These are phyloP conservation scores for Calonectria crousiana DNA, from an alignment of 2,329 filamentous ascomycete species.

Conservation along the genomic window DNA sequence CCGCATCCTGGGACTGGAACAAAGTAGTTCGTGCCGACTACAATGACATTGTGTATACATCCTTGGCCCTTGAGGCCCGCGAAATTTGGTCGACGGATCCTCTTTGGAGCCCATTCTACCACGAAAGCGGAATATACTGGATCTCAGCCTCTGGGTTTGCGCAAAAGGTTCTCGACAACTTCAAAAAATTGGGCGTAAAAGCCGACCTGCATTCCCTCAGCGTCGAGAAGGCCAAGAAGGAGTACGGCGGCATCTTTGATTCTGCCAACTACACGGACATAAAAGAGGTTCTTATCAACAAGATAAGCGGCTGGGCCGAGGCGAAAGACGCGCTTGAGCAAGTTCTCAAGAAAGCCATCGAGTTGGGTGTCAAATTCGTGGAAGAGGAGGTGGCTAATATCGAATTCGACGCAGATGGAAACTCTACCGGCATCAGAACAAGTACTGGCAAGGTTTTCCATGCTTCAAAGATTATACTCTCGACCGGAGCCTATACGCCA, in stretches of 20 bases:
- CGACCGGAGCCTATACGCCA: slow-evolving; percentile 70
- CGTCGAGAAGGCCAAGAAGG: slow-evolving; percentile 57
- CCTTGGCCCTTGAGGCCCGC: slow-evolving; percentile 74
- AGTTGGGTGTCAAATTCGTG: slow-evolving; percentile 70
- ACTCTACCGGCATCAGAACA: slow-evolving; percentile 63
- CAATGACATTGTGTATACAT: slow-evolving; percentile 72
- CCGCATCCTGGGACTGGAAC: slow-evolving; percentile 80
- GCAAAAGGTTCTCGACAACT: slow-evolving; percentile 65
- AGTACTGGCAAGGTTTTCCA: slow-evolving; percentile 57
- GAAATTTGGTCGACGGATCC: slow-evolving; percentile 70
- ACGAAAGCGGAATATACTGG: slow-evolving; percentile 71
- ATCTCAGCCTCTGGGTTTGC: slow-evolving; percentile 65
- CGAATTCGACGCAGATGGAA: slow-evolving; percentile 58
- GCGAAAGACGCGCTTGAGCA: slow-evolving; percentile 68
- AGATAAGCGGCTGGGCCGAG: slow-evolving; percentile 49
- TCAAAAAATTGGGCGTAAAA: slow-evolving; percentile 57
- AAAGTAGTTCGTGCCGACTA: slow-evolving; percentile 80
- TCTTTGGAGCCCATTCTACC: slow-evolving; percentile 68
- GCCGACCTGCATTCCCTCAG: slow-evolving; percentile 58
- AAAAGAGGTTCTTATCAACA: slow-evolving; percentile 59
- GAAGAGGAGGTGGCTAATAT: slow-evolving; percentile 63
- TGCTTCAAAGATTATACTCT: slow-evolving; percentile 66
- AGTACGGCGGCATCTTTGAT: slow-evolving; percentile 70
- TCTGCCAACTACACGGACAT: slow-evolving; percentile 70
- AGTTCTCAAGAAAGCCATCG: slow-evolving; percentile 64